These are phyloP conservation scores for Eutrema yunnanense DNA, from an alignment of 345 rosid species.

Conservation along the genomic window DNA sequence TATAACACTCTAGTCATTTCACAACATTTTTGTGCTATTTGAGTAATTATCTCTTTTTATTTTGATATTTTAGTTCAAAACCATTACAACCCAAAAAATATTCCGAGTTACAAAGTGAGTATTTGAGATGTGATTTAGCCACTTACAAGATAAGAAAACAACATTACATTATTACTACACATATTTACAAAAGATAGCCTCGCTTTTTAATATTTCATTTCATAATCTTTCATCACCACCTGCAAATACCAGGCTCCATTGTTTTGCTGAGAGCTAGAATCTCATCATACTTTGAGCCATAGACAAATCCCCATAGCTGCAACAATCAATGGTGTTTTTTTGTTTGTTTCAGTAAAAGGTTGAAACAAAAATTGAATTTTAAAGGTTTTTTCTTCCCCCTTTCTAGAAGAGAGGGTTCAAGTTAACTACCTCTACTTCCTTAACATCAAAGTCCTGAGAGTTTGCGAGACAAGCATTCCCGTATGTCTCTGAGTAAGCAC, in stretches of 20 bases:
- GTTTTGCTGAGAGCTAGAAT: constrained; percentile 59
- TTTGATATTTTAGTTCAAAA: neutral
- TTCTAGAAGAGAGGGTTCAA: neutral
- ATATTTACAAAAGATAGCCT: constrained; percentile 3
- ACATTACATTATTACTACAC: neutral
- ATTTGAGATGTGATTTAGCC: neutral
- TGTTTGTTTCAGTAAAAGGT: neutral
- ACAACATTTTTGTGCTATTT: too few relatives aligned
- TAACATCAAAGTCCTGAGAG: constrained; percentile 81
- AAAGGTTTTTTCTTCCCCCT: neutral
- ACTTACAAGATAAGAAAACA: constrained; percentile 5
- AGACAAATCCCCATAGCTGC: constrained; percentile 94
- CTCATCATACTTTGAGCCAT: constrained; percentile 83
- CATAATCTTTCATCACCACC: constrained; percentile 43
- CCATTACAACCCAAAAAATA: neutral
- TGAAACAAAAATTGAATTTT: neutral
- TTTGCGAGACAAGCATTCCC: constrained; percentile 85
- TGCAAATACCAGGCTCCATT: constrained; percentile 68
- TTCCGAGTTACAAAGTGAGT: neutral
- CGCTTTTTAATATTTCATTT: neutral
- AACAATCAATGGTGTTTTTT: neutral
- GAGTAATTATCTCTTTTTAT: too few relatives aligned
- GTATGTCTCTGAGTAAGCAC: constrained; percentile 87
- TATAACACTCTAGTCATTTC: too few relatives aligned
- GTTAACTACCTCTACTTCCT: constrained; percentile 75